A percentile compares a stretch with the other conserved stretches of the same genome.
Conservation (phyloP, 352 stramenopile species). For the Peronospora destructor region DNA sequence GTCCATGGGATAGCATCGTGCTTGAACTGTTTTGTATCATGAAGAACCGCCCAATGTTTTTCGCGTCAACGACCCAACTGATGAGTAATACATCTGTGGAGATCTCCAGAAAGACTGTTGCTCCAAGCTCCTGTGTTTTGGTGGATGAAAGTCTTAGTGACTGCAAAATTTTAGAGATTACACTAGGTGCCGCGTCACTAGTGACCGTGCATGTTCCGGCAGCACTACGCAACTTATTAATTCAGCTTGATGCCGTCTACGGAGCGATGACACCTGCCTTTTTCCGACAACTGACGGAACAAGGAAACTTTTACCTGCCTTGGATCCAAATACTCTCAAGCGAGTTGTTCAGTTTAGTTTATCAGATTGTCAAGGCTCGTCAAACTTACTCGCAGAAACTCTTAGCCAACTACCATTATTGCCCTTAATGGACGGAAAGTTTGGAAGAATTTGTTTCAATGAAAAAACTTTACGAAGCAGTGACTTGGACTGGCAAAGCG, state of each 20-base stretch:
- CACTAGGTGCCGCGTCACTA: constrained; percentile 24
- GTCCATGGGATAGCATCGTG: constrained; percentile 48
- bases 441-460: constrained; percentile 30
- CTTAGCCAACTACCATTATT: constrained; percentile 43
- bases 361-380: constrained; percentile 23
- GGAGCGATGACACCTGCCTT: constrained; percentile 48
- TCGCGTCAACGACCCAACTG: constrained; percentile 19
- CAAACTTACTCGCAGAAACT: constrained; percentile 4
- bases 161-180: constrained; percentile 40
- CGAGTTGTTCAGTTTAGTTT: constrained; percentile 49
- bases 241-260: constrained; percentile 45
- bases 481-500: constrained; percentile 1
- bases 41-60: constrained; percentile 42
- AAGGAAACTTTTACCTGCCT: constrained; percentile 31
- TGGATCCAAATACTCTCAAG: constrained; percentile 22
- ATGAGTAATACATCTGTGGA: background rate
- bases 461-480: constrained; percentile 5
- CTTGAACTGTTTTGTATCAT: constrained; percentile 50
- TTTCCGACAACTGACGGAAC: constrained; percentile 40
- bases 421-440: constrained; percentile 36
- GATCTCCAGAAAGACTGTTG: constrained; percentile 15
- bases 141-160: constrained; percentile 39
- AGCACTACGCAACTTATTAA: constrained; percentile 31
- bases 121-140: constrained; percentile 33
- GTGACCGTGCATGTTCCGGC: constrained; percentile 33